Conservation (phyloP, 2,329 filamentous ascomycete species). For the Fusarium pseudograminearum region DNA sequence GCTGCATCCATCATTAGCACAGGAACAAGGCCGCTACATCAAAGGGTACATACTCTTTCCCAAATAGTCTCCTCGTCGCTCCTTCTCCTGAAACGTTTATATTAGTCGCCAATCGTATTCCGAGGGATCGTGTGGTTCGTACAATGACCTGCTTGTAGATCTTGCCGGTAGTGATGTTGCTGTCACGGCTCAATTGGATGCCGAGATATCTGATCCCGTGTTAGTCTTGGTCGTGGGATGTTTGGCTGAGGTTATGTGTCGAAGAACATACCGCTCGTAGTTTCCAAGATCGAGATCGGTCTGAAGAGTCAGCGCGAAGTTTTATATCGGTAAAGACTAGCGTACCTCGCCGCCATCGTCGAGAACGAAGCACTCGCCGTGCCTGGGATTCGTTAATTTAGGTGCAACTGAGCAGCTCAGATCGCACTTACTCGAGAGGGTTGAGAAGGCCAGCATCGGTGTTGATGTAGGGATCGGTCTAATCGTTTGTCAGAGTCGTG, state of each 20-base stretch:
- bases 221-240: neutral
- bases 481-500: constrained; percentile 46
- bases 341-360: constrained; percentile 67
- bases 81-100: constrained; percentile 62
- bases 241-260: neutral
- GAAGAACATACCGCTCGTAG: constrained; percentile 59
- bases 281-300: constrained; percentile 68
- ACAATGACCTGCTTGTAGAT: constrained; percentile 91
- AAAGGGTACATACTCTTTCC: constrained; percentile 25
- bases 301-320: constrained; percentile 44
- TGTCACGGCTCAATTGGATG: constrained; percentile 83
- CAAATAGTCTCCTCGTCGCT: constrained; percentile 66
- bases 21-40: neutral
- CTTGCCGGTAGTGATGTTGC: constrained; percentile 98
- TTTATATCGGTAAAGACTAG: neutral
- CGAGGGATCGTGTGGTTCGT: constrained; percentile 48
- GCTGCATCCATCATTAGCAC: constrained; percentile 18
- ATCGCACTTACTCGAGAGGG: constrained; percentile 50
- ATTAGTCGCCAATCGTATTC: neutral
- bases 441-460: constrained; percentile 50
- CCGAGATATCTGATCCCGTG: constrained; percentile 70
- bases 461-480: constrained; percentile 65
- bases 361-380: constrained; percentile 91
- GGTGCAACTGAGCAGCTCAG: neutral
- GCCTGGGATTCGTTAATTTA: constrained; percentile 60